Conservation (phyloP, 441 rosid genomes). For the Codiaeum variegatum region DNA sequence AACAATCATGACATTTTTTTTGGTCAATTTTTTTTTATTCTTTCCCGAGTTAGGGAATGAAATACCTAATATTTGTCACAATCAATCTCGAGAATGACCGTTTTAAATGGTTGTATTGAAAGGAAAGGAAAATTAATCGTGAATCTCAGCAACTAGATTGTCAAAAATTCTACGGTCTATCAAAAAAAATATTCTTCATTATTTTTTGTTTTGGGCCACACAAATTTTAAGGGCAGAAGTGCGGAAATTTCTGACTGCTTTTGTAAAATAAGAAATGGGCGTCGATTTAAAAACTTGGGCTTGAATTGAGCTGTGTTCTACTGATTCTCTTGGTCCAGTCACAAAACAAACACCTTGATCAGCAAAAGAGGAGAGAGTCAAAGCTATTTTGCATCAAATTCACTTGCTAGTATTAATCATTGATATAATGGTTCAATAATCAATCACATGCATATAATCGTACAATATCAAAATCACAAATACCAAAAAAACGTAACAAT, state of each 20-base stretch:
- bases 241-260: not conserved
- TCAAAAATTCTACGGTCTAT: not conserved
- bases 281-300: not conserved
- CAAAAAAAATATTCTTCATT: no score
- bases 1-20: no score
- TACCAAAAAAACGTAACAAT: not conserved
- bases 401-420: not conserved
- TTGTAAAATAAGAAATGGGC: not conserved
- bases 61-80: not conserved
- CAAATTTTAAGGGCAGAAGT: not conserved
- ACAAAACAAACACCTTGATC: no score
- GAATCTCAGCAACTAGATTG: not conserved
- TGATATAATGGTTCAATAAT: not conserved
- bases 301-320: not conserved
- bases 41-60: not conserved
- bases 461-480: not conserved
- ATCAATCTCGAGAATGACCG: not conserved
- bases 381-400: not conserved
- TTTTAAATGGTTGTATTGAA: not conserved
- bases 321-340: not conserved
- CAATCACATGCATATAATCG: not conserved
- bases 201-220: not conserved
- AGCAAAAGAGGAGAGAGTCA: no score
- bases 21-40: no score
- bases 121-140: not conserved